Evolutionary conservation across 1,284 basidiomycete species (phyloP).

Genomic region (Cystobasidium slooffiae): DNA sequence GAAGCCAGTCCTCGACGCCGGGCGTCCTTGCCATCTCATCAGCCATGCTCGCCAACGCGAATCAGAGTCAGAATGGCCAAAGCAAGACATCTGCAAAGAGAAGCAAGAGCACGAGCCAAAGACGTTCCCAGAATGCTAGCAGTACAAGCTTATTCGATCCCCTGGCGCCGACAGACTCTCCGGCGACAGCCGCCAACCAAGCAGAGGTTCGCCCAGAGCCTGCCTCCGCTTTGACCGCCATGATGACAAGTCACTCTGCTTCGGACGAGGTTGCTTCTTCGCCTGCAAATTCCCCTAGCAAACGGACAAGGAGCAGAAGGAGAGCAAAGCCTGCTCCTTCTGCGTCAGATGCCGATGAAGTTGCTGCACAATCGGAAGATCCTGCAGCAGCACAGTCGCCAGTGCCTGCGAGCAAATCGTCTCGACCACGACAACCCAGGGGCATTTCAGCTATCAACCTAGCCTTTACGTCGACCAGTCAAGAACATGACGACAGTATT

Average conservation of each 20-base stretch:
- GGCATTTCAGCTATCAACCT: neutral
- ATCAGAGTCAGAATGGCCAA: slow-evolving; percentile 18
- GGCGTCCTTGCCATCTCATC: slow-evolving; percentile 27
- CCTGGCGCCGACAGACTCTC: neutral
- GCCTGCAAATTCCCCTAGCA: neutral
- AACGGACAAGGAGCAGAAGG: slow-evolving; percentile 4
- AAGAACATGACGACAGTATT: neutral
- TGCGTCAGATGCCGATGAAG: slow-evolving; percentile 14
- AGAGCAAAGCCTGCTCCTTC: neutral
- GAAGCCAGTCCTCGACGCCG: neutral
- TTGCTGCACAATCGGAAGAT: neutral
- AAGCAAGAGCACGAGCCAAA: neutral
- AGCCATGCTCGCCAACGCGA: slow-evolving; percentile 26
- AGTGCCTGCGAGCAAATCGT: neutral
- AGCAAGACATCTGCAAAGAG: neutral
- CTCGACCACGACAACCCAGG: neutral
- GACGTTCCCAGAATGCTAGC: neutral
- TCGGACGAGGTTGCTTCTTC: neutral
- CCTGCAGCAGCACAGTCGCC: neutral
- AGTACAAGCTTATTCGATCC: slow-evolving; percentile 9
- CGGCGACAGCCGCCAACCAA: neutral
- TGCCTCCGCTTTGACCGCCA: neutral
- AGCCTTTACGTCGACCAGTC: neutral
- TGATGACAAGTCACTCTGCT: neutral
- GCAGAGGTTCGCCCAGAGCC: neutral